Conservation (phyloP, 1,284 basidiomycete genomes). For the Malassezia vespertilionis region DNA sequence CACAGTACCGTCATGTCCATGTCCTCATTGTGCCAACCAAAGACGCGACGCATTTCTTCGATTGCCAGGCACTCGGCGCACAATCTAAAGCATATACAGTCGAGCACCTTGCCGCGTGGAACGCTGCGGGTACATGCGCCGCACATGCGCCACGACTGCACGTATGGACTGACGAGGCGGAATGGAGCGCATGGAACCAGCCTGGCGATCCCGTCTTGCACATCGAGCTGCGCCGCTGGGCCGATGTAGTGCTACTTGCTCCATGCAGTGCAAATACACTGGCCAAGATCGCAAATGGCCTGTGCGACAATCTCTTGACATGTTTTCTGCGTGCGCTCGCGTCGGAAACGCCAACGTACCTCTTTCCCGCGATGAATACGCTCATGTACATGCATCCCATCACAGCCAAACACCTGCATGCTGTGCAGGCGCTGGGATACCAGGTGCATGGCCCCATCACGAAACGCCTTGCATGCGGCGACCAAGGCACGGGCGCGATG, state of each 20-base stretch:
- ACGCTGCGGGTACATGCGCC: slow-evolving; percentile 16
- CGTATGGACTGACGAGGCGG: slow-evolving; percentile 82
- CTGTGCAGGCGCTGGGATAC: slow-evolving; percentile 64
- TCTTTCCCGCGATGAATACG: slow-evolving; percentile 98
- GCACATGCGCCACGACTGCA: slow-evolving; percentile 46
- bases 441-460: slow-evolving; percentile 71
- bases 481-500: slow-evolving; percentile 58
- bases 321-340: slow-evolving; percentile 76
- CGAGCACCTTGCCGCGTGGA: slow-evolving; percentile 22
- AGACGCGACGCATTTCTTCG: slow-evolving; percentile 67
- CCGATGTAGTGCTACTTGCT: slow-evolving; percentile 82
- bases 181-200: slow-evolving; percentile 64
- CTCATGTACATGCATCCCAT: slow-evolving; percentile 93
- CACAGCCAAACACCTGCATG: slow-evolving; percentile 65
- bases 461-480: slow-evolving; percentile 81
- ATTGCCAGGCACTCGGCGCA: slow-evolving; percentile 51
- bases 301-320: slow-evolving; percentile 87
- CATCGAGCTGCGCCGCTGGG: slow-evolving; percentile 91
- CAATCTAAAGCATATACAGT: slow-evolving; percentile 16
- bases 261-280: slow-evolving; percentile 93
- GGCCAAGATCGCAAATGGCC: slow-evolving; percentile 74
- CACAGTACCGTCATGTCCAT: slow-evolving; percentile 55
- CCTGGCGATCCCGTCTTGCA: slow-evolving; percentile 88
- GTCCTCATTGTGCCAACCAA: slow-evolving; percentile 76
- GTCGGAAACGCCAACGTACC: slow-evolving; percentile 66